Percentiles rank a stretch among this genome's conserved stretches.
Conservation (phyloP, 2,329 filamentous ascomycete species). For the Grosmannia clavigera region DNA sequence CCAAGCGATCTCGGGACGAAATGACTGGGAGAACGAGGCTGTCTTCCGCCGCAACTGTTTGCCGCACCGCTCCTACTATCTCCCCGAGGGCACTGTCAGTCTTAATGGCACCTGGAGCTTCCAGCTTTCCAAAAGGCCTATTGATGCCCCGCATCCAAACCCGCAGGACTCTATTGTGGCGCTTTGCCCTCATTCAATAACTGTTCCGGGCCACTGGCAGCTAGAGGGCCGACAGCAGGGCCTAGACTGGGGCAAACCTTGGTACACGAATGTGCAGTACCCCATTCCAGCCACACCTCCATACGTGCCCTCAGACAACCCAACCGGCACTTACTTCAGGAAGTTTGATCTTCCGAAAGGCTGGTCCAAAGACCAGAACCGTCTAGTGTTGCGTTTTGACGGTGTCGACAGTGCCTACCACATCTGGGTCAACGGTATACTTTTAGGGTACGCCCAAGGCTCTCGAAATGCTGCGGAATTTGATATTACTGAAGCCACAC, state of each 20-base stretch:
- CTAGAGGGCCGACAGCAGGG: constrained; percentile 36
- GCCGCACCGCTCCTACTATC: constrained; percentile 43
- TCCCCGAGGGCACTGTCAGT: constrained; percentile 33
- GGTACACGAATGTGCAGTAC: constrained; percentile 57
- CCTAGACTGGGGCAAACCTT: constrained; percentile 41
- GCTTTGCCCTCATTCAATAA: constrained; percentile 27
- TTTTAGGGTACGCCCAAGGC: constrained; percentile 57
- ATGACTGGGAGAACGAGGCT: constrained; percentile 50
- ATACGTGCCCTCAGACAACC: constrained; percentile 48
- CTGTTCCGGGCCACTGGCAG: constrained; percentile 59
- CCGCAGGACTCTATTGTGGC: background rate
- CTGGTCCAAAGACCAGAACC: constrained; percentile 26
- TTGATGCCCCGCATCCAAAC: constrained; percentile 21
- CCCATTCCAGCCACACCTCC: constrained; percentile 56
- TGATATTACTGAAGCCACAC: constrained; percentile 38
- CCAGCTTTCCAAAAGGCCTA: constrained; percentile 31
- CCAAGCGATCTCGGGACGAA: constrained; percentile 13
- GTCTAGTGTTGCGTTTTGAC: constrained; percentile 54
- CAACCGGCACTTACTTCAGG: constrained; percentile 49
- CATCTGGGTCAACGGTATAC: constrained; percentile 51
- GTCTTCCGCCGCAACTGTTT: constrained; percentile 49
- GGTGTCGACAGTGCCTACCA: constrained; percentile 63
- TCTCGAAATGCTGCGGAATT: constrained; percentile 58
- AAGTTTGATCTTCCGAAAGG: constrained; percentile 38
- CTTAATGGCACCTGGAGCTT: constrained; percentile 49